Evolutionary conservation across 805 yeast species (phyloP), one percentile per base, ranked within the genome.

Genomic region (Wickerhamomyces ciferrii): DNA sequence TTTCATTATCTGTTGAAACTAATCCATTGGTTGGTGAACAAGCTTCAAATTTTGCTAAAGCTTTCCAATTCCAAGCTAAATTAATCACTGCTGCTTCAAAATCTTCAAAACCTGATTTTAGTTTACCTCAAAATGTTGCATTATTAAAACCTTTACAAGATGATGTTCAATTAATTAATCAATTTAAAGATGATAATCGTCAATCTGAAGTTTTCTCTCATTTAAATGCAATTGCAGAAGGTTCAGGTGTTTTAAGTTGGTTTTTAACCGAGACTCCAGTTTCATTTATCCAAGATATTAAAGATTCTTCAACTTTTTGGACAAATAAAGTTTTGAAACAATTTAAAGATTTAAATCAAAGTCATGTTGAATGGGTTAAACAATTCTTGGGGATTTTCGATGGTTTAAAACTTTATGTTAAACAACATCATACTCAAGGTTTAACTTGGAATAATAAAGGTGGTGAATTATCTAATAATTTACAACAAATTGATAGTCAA

Each of bases 271-370:
- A 75, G 4, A 81, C 88, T 5, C 96, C 97, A 1, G 79, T 85
- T 15, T 79, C 88, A 0, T 78, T 74, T 53, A 76, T 94, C 47
- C 79, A 85, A 4, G 97, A 91, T 53, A 87, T 83, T 68, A 87
- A 84, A 61, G 99, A 94, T 60, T 81, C 95, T 19, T 87, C 96
- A 32, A 92, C 85, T 63, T 94, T 94, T 68, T 94, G 97, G 90
- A 78, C 96, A 11, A 91, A 94, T 68, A 79, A 96, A 56, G 84
- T 92, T 39, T 68, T 91, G 63, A 91, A 91, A 67, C 96, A 89
- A 50, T 82, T 69, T 69, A 89, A 78, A 66, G 96, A 84, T 18
- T 68, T 77, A 42, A 90, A 86, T 55, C 72, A 78, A 36, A 70
- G 69, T 46, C 87, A 87, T 42, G 83, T 76, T 23, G 85, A 84